phyloP scores from a whole-genome alignment of 495 filamentous ascomycete genomes.

The Hamigera avellanea region DNA sequence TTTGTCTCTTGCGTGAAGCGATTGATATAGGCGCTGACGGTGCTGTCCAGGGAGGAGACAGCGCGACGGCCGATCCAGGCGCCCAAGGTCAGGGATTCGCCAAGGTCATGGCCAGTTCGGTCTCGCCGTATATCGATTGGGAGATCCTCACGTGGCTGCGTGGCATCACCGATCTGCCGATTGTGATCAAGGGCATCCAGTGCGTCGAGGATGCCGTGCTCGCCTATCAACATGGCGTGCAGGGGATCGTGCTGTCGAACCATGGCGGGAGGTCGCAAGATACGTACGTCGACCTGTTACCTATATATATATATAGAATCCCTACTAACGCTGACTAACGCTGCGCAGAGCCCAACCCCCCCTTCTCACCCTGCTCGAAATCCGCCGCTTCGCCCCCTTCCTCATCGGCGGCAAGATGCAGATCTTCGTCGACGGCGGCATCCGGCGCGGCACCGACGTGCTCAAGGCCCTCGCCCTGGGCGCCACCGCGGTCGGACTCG shows the following conservation, averaged over 20 bases:
- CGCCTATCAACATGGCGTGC: conserved; percentile 56
- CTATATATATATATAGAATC: too few species aligned
- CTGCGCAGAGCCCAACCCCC: conserved; percentile 67
- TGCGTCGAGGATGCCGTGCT: conserved; percentile 55
- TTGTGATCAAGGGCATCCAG: conserved; percentile 84
- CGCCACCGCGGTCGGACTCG: conserved; percentile 76
- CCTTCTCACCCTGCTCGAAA: conserved; percentile 59
- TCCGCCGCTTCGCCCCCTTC: conserved; percentile 50
- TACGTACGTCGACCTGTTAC: conserved; percentile 20
- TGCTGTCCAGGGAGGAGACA: not conserved
- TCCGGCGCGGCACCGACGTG: conserved; percentile 75
- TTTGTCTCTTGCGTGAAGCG: too few species aligned
- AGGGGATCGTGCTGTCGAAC: conserved; percentile 61
- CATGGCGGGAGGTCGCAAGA: conserved; percentile 39
- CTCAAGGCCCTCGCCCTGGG: conserved; percentile 81
- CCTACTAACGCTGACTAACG: conserved; percentile 44
- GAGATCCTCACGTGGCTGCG: conserved; percentile 72
- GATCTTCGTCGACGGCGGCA: conserved; percentile 73
- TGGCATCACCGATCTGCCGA: conserved; percentile 68
- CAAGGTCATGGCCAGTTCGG: conserved; percentile 64
- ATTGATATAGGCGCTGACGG: too few species aligned
- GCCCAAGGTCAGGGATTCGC: conserved; percentile 54
- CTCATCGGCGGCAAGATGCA: conserved; percentile 55
- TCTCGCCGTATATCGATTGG: conserved; percentile 71
- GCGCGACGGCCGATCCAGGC: not conserved